phyloP scores from a whole-genome alignment of 2,329 filamentous ascomycete genomes.

The Harringtonia lauricola region DNA sequence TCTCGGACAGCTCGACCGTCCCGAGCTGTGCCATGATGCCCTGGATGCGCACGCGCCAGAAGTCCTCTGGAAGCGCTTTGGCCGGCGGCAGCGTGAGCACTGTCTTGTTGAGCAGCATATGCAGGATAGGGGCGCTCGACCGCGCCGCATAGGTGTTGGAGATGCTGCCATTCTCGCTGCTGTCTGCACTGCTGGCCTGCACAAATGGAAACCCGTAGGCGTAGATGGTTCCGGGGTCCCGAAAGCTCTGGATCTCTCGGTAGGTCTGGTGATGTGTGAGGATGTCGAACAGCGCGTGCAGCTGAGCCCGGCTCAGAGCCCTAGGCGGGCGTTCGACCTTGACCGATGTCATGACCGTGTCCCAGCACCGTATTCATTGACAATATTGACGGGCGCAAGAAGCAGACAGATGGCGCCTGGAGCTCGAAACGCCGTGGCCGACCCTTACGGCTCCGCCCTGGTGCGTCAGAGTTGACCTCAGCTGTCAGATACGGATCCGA shows the following conservation, averaged over 20 bases:
- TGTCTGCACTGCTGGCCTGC: not conserved
- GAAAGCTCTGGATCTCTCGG: slow-evolving; percentile 63
- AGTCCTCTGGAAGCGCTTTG: slow-evolving; percentile 47
- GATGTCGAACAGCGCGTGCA: slow-evolving; percentile 46
- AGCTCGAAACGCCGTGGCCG: too few species aligned
- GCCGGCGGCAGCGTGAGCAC: slow-evolving; percentile 56
- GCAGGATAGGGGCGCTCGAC: slow-evolving; percentile 54
- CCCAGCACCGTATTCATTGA: too few species aligned
- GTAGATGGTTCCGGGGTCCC: slow-evolving; percentile 49
- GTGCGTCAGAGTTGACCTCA: too few species aligned
- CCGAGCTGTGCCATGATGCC: slow-evolving; percentile 50
- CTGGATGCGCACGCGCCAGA: slow-evolving; percentile 54
- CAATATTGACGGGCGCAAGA: too few species aligned
- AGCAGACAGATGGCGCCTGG: too few species aligned
- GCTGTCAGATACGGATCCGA: too few species aligned
- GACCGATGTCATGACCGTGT: not conserved
- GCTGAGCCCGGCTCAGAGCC: slow-evolving; percentile 24
- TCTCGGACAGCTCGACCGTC: slow-evolving; percentile 63
- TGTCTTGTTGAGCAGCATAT: slow-evolving; percentile 55
- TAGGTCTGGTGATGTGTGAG: slow-evolving; percentile 50
- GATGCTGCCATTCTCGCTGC: not conserved
- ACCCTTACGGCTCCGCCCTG: too few species aligned
- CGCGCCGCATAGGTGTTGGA: slow-evolving; percentile 13
- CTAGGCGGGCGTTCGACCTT: not conserved
- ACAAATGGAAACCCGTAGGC: slow-evolving; percentile 62